Percentiles rank a stretch among this genome's conserved stretches.
These are phyloP conservation scores for Monosporascus sp. DNA, from an alignment of 2,329 filamentous ascomycete species.

Conservation along the genomic window DNA sequence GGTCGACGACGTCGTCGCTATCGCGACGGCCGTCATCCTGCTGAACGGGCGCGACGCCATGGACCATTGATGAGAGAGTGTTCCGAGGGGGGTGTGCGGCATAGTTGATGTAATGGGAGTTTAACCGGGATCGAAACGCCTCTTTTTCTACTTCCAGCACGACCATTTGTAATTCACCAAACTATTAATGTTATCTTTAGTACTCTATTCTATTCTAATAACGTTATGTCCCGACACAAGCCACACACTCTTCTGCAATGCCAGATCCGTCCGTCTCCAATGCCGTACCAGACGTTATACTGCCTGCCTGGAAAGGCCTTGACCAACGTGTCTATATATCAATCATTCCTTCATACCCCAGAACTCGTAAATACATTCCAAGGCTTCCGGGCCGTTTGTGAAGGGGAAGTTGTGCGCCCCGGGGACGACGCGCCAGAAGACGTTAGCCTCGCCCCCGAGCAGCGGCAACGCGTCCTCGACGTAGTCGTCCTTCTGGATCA, in stretches of 20 bases:
- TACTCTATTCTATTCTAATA: too few species aligned
- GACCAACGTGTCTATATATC: too few species aligned
- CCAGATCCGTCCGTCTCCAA: too few species aligned
- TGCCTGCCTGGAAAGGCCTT: background rate
- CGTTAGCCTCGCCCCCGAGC: constrained; percentile 42
- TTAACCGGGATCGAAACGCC: background rate
- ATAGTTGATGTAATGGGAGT: background rate
- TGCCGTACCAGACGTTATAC: background rate
- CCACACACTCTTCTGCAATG: too few species aligned
- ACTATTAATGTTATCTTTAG: too few species aligned
- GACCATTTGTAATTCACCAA: too few species aligned
- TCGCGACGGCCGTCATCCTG: constrained; percentile 25
- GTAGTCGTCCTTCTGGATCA: constrained; percentile 48
- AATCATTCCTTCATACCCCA: constrained; percentile 31
- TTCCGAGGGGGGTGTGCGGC: background rate
- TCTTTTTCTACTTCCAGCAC: too few species aligned
- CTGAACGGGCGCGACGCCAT: constrained; percentile 29
- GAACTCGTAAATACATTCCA: constrained; percentile 41
- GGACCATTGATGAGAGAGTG: constrained; percentile 16
- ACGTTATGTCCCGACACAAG: too few species aligned
- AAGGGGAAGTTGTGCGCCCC: constrained; percentile 60
- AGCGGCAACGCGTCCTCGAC: constrained; percentile 43
- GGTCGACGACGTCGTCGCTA: constrained; percentile 25
- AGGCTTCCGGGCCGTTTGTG: constrained; percentile 41
- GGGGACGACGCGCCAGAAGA: constrained; percentile 45